Percentiles rank a stretch among this genome's conserved stretches.
These are phyloP conservation scores for Fusarium subglutinans DNA, from an alignment of 2,329 filamentous ascomycete species.

Conservation along the genomic window DNA sequence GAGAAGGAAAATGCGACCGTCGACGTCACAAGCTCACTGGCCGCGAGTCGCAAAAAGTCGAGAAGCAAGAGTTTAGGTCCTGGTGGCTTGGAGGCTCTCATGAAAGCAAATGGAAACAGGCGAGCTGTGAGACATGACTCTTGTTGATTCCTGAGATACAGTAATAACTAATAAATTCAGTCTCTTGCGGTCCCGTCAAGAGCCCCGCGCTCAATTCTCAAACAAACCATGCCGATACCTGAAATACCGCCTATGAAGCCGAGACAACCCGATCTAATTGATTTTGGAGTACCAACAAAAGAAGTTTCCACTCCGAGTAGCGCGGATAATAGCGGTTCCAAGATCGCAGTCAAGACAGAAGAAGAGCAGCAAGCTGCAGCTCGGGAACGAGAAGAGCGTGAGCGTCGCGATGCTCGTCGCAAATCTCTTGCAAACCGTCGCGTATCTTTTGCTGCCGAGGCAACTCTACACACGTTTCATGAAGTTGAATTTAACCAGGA, in stretches of 20 bases:
- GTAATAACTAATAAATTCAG: constrained; percentile 48
- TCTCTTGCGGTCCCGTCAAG: constrained; percentile 63
- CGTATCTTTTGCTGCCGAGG: constrained; percentile 97
- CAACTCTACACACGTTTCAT: constrained; percentile 96
- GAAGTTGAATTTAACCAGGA: constrained; percentile 90
- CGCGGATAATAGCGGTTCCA: constrained; percentile 54
- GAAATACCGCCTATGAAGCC: constrained; percentile 73
- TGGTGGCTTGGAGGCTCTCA: constrained; percentile 85
- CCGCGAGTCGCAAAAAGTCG: constrained; percentile 71
- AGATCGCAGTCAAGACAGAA: constrained; percentile 73
- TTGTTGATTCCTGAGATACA: not conserved
- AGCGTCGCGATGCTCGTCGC: constrained; percentile 85
- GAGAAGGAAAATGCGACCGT: constrained; percentile 84
- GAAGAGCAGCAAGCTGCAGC: constrained; percentile 76
- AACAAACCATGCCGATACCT: constrained; percentile 75
- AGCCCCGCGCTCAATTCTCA: constrained; percentile 77
- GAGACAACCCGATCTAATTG: constrained; percentile 32
- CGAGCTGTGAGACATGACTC: constrained; percentile 71
- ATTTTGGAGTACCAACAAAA: constrained; percentile 23
- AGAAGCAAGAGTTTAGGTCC: constrained; percentile 97
- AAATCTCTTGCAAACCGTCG: constrained; percentile 93
- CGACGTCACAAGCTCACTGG: constrained; percentile 66
- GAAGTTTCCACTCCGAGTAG: constrained; percentile 19
- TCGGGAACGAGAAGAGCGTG: constrained; percentile 74
- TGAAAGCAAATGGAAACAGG: constrained; percentile 78